These are phyloP conservation scores for Dimargaris xerosporica DNA, from an alignment of 192 early-diverging fungal species.

Conservation along the genomic window DNA sequence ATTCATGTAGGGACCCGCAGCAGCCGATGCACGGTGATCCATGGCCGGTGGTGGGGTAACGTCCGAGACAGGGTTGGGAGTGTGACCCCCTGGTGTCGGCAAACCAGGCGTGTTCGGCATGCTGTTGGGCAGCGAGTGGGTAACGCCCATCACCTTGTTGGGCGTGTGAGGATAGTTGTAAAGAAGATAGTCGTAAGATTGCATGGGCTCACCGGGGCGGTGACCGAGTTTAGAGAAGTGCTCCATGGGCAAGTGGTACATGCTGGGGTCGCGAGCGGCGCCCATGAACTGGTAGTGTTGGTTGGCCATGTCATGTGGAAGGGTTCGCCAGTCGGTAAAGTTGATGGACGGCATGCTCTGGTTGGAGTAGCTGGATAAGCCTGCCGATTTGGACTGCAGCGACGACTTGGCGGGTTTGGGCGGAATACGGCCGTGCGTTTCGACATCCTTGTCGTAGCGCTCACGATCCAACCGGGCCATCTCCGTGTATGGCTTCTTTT, in stretches of 20 bases:
- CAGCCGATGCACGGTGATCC: background rate
- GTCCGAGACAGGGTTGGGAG: slow-evolving; percentile 1
- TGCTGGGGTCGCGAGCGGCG: background rate
- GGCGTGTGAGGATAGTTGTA: slow-evolving; percentile 8
- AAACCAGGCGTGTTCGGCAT: slow-evolving; percentile 4
- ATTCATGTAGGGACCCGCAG: background rate
- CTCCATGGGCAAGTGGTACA: slow-evolving; percentile 10
- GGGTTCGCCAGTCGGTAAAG: slow-evolving; percentile 7
- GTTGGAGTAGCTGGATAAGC: background rate
- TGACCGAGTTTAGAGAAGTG: background rate
- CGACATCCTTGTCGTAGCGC: slow-evolving; percentile 27
- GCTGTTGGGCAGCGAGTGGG: slow-evolving; percentile 6
- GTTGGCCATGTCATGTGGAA: slow-evolving; percentile 1
- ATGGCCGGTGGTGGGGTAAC: slow-evolving; percentile 6
- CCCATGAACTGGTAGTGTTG: background rate
- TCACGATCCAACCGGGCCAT: slow-evolving; percentile 28
- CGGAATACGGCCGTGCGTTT: slow-evolving; percentile 12
- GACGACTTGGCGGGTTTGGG: slow-evolving; percentile 7
- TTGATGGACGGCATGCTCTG: slow-evolving; percentile 3
- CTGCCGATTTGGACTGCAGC: background rate
- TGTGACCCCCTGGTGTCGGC: slow-evolving; percentile 6
- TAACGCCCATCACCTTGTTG: slow-evolving; percentile 1
- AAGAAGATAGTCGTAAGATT: background rate
- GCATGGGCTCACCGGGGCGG: slow-evolving; percentile 3
- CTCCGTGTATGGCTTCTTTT: slow-evolving; percentile 22